These are phyloP conservation scores for Nitzschia sp. DNA, from an alignment of 108 stramenopile genomes.

Conservation along the genomic window DNA sequence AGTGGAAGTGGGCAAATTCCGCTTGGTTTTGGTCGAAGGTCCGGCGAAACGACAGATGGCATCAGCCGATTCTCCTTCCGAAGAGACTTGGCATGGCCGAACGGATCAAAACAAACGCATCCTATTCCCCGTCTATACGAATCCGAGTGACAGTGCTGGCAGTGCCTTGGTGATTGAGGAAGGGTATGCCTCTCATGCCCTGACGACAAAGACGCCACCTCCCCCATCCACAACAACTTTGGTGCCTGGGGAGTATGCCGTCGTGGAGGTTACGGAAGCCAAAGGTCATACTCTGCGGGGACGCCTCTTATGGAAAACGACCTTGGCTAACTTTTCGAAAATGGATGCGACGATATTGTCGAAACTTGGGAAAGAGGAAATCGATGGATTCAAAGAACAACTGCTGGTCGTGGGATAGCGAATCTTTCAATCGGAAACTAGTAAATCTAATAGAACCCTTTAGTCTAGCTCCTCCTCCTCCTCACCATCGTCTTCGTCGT, in stretches of 20 bases:
- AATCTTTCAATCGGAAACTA: too few relatives aligned
- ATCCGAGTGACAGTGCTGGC: not conserved
- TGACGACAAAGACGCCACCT: not conserved
- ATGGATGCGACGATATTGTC: conserved; percentile 11
- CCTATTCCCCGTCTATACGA: conserved; percentile 43
- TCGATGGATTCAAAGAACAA: conserved; percentile 3
- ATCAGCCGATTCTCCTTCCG: conserved; percentile 21
- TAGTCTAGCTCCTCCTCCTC: too few relatives aligned
- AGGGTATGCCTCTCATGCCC: not conserved
- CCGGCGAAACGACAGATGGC: conserved; percentile 58
- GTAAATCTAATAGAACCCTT: too few relatives aligned
- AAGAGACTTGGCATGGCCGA: conserved; percentile 56
- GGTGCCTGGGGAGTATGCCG: conserved; percentile 74
- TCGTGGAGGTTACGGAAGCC: conserved; percentile 73
- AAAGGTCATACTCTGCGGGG: conserved; percentile 84
- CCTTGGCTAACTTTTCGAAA: conserved; percentile 27
- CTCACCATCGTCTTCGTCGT: not conserved
- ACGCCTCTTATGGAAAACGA: conserved; percentile 59
- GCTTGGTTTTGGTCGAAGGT: conserved; percentile 85
- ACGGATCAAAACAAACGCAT: conserved; percentile 87
- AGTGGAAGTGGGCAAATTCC: conserved; percentile 68
- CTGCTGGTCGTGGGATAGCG: not conserved
- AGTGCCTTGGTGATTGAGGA: conserved; percentile 4
- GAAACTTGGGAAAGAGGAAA: not conserved
- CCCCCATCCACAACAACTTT: conserved; percentile 11